Conservation (phyloP, 1,284 basidiomycete genomes). For the Ceratorhiza oryzae-sativae region DNA sequence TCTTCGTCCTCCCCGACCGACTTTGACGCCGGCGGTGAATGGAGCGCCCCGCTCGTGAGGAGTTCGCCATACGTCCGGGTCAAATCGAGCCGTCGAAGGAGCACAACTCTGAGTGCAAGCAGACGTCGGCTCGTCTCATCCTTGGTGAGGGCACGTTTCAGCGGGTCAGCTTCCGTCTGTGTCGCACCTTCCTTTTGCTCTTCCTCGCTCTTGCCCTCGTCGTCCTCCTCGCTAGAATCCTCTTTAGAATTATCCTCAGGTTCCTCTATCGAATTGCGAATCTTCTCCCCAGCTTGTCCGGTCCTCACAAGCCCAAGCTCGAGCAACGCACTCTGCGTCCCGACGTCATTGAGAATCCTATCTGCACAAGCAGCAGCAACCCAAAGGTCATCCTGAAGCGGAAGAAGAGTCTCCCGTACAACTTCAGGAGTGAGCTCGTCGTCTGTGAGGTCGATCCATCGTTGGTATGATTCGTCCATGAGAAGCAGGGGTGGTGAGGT, state of each 20-base stretch:
- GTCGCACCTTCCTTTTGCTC: conserved; percentile 24
- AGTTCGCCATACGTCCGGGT: conserved; percentile 65
- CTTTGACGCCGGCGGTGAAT: not conserved
- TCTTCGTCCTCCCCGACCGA: conserved; percentile 63
- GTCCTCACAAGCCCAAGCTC: conserved; percentile 69
- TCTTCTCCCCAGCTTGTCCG: conserved; percentile 57
- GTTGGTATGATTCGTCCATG: conserved; percentile 37
- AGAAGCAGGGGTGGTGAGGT: not conserved
- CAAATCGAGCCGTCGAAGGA: conserved; percentile 69
- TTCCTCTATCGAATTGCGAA: conserved; percentile 52
- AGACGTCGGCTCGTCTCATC: conserved; percentile 32
- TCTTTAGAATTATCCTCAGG: conserved; percentile 43
- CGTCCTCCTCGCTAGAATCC: conserved; percentile 45
- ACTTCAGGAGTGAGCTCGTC: conserved; percentile 60
- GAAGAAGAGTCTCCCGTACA: conserved; percentile 59
- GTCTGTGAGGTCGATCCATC: conserved; percentile 66
- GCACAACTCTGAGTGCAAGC: conserved; percentile 46
- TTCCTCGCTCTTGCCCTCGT: conserved; percentile 6
- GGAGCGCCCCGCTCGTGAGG: not conserved
- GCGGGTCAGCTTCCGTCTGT: not conserved
- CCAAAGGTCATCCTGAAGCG: conserved; percentile 72
- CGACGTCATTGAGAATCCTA: conserved; percentile 65
- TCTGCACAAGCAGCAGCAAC: conserved; percentile 73
- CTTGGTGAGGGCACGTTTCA: conserved; percentile 25
- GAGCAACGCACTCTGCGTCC: conserved; percentile 64